Conservation (phyloP, 2,329 filamentous ascomycete species). For the Drechslerella stenobrocha region DNA sequence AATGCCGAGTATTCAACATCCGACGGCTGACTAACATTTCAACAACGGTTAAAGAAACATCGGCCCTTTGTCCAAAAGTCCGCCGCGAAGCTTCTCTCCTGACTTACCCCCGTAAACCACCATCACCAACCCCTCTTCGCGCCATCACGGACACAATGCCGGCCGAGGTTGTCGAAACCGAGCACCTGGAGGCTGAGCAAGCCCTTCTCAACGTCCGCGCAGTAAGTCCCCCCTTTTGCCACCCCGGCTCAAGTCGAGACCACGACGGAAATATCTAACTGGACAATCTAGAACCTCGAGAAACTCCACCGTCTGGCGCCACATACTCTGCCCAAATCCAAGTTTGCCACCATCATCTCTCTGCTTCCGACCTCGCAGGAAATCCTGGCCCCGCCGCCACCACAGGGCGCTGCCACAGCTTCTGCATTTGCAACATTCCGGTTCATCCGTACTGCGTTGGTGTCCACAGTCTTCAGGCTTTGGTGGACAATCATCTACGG, state of each 20-base stretch:
- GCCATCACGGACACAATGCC: slow-evolving; percentile 6
- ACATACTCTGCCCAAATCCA: slow-evolving; percentile 23
- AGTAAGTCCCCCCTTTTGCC: not conserved
- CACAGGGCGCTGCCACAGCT: slow-evolving; percentile 32
- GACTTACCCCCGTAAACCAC: not conserved
- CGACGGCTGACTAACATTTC: no score
- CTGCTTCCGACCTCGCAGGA: slow-evolving; percentile 32
- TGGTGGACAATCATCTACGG: slow-evolving; percentile 31
- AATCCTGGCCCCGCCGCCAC: slow-evolving; percentile 31
- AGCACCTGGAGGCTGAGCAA: slow-evolving; percentile 34
- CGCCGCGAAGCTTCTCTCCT: no score
- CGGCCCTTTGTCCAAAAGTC: no score
- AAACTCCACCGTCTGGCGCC: slow-evolving; percentile 38
- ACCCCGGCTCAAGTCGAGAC: not conserved
- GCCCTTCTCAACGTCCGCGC: slow-evolving; percentile 22
- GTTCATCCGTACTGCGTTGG: slow-evolving; percentile 18
- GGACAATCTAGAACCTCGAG: slow-evolving; percentile 24
- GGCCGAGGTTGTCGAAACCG: slow-evolving; percentile 14
- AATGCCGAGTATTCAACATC: no score
- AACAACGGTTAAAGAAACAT: no score
- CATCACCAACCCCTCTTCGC: not conserved
- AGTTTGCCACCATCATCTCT: slow-evolving; percentile 20
- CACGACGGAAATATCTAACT: slow-evolving; percentile 1
- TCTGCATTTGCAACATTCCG: slow-evolving; percentile 32
- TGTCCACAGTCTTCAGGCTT: slow-evolving; percentile 15